Evolutionary conservation across 176 grass and related monocot species (phyloP).

Genomic region (Phoenix dactylifera): DNA sequence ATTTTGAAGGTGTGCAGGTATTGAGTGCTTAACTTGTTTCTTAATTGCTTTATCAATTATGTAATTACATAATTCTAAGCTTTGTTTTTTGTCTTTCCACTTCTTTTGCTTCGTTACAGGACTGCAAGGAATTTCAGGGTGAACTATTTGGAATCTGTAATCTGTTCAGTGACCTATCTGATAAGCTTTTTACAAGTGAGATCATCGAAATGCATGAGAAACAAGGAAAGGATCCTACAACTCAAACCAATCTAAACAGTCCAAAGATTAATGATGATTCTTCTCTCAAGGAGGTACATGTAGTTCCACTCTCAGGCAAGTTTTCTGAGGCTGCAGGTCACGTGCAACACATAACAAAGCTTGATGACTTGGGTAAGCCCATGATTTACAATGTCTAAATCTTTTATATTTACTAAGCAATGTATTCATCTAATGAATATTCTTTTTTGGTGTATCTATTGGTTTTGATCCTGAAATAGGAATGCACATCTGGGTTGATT

Average conservation of each 20-base stretch:
- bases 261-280: slow-evolving; percentile 39
- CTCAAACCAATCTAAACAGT: slow-evolving; percentile 32
- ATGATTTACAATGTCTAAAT: too few species aligned
- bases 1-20: slow-evolving; percentile 98
- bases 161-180: slow-evolving; percentile 80
- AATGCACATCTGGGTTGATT: too few species aligned
- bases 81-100: background rate
- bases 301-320: slow-evolving; percentile 4
- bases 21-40: slow-evolving; percentile 3
- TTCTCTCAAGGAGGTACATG: slow-evolving; percentile 19
- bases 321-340: slow-evolving; percentile 7
- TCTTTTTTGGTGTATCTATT: too few species aligned
- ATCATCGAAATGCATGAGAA: slow-evolving; percentile 97
- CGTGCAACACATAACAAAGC: slow-evolving; percentile 23
- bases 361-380: slow-evolving; percentile 45
- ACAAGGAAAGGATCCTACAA: slow-evolving; percentile 33
- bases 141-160: slow-evolving; percentile 98
- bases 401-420: too few species aligned
- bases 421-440: too few species aligned
- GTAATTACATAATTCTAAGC: background rate
- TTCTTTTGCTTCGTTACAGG: slow-evolving; percentile 29
- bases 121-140: slow-evolving; percentile 93
- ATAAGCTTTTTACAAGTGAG: slow-evolving; percentile 96
- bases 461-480: too few species aligned
- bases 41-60: slow-evolving; percentile 9